A percentile compares a stretch with the other conserved stretches of the same genome.
phyloP scores from a whole-genome alignment of 768 basidiomycete species.

The Postia placenta region DNA sequence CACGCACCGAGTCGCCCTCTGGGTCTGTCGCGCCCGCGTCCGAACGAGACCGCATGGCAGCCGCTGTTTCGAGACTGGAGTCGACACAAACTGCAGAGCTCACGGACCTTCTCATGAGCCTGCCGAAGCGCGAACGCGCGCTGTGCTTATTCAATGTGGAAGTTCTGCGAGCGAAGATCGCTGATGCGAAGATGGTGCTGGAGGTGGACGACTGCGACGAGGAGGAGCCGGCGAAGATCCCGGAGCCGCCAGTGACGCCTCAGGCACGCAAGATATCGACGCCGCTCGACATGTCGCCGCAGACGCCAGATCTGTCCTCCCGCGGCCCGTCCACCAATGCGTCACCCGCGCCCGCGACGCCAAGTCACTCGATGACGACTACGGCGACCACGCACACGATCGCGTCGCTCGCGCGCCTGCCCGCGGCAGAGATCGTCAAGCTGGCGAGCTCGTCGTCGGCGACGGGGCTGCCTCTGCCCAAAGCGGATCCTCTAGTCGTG shows the following conservation, averaged over 20 bases:
- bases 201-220: slow-evolving; percentile 64
- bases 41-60: slow-evolving; percentile 70
- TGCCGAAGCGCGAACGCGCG: slow-evolving; percentile 84
- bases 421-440: slow-evolving; percentile 70
- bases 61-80: slow-evolving; percentile 62
- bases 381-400: slow-evolving; percentile 45
- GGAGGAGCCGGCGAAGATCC: slow-evolving; percentile 29
- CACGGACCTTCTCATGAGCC: slow-evolving; percentile 75
- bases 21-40: slow-evolving; percentile 55
- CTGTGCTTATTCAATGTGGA: slow-evolving; percentile 89
- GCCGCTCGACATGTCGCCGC: slow-evolving; percentile 42
- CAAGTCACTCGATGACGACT: slow-evolving; percentile 30
- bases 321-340: slow-evolving; percentile 67
- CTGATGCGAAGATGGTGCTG: slow-evolving; percentile 76
- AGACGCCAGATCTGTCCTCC: slow-evolving; percentile 73
- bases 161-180: slow-evolving; percentile 68
- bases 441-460: slow-evolving; percentile 44
- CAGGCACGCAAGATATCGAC: slow-evolving; percentile 50
- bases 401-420: slow-evolving; percentile 61
- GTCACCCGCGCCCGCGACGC: slow-evolving; percentile 63
- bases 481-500: slow-evolving; percentile 63
- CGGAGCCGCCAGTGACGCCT: slow-evolving; percentile 46
- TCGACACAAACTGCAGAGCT: slow-evolving; percentile 54
- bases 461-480: slow-evolving; percentile 53
- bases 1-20: slow-evolving; percentile 76